Percentiles rank a stretch among this genome's conserved stretches.
phyloP scores from a whole-genome alignment of 495 filamentous ascomycete genomes.

The Talaromyces wortmannii region DNA sequence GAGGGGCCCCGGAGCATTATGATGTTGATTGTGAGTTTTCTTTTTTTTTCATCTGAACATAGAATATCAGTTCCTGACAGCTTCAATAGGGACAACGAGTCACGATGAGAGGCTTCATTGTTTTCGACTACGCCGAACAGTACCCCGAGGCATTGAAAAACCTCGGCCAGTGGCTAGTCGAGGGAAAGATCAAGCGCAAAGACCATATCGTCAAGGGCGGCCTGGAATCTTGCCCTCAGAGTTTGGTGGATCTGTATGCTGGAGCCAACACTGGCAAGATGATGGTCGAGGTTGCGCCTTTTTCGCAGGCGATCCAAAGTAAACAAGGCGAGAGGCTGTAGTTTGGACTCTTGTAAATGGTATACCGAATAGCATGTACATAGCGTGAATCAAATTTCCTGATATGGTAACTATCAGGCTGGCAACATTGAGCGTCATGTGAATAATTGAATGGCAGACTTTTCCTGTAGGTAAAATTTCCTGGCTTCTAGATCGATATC shows the following conservation, averaged over 20 bases:
- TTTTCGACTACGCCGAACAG: slow-evolving; percentile 43
- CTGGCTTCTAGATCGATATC: no score
- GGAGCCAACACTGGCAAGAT: slow-evolving; percentile 48
- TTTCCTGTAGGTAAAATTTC: no score
- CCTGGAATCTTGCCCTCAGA: slow-evolving; percentile 41
- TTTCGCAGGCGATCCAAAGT: slow-evolving; percentile 19
- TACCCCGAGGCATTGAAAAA: slow-evolving; percentile 37
- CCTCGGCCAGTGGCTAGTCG: slow-evolving; percentile 38
- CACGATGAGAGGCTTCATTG: slow-evolving; percentile 51
- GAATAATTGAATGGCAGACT: background rate
- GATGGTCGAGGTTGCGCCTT: slow-evolving; percentile 39
- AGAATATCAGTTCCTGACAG: slow-evolving; percentile 2
- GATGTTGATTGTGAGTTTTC: slow-evolving; percentile 39
- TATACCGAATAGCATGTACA: background rate
- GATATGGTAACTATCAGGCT: no score
- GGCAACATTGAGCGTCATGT: background rate
- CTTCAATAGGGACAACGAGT: slow-evolving; percentile 34
- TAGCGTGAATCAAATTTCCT: background rate
- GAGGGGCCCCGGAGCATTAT: slow-evolving; percentile 41
- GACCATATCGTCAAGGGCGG: slow-evolving; percentile 48
- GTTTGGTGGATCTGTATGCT: slow-evolving; percentile 40
- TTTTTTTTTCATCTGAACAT: background rate
- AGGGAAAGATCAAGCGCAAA: slow-evolving; percentile 51
- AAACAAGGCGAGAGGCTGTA: slow-evolving; percentile 23
- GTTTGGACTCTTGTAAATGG: background rate